Percentiles rank a stretch among this genome's conserved stretches.
Conservation (phyloP, 176 grass and related monocot genomes). For the Cenchrus fungigraminus region DNA sequence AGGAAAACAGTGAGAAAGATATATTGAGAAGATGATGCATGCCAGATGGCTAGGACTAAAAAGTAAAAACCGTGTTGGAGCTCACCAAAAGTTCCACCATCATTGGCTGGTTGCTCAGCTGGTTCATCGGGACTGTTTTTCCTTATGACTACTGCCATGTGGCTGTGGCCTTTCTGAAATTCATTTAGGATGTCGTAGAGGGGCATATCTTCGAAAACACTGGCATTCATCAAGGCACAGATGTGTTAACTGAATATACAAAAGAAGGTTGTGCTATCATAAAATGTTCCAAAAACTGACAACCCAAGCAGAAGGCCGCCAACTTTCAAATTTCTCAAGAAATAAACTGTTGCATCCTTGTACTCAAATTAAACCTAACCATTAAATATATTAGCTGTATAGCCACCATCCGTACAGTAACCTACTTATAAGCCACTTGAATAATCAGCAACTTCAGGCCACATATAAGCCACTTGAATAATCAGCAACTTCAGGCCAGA, state of each 20-base stretch:
- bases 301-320: not conserved
- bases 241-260: conserved; percentile 29
- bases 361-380: not conserved
- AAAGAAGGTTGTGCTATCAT: conserved; percentile 11
- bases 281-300: not conserved
- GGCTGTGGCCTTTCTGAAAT: conserved; percentile 98
- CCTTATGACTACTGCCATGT: conserved; percentile 91
- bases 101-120: conserved; percentile 32
- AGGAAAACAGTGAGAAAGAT: conserved; percentile 14
- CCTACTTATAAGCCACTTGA: not conserved
- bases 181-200: conserved; percentile 98
- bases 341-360: not conserved
- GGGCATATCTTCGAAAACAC: conserved; percentile 85
- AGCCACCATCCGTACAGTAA: not conserved
- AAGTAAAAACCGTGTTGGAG: not conserved
- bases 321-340: not conserved
- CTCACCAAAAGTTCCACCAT: conserved; percentile 51
- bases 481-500: not conserved
- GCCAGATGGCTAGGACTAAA: not conserved
- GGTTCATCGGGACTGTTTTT: conserved; percentile 33
- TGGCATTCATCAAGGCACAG: conserved; percentile 43
- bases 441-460: not conserved
- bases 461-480: not conserved
- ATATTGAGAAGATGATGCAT: not conserved
- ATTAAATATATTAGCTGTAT: not conserved